phyloP scores from a whole-genome alignment of 1,139 yeast species.

The Pneumocystis wakefieldiae region DNA sequence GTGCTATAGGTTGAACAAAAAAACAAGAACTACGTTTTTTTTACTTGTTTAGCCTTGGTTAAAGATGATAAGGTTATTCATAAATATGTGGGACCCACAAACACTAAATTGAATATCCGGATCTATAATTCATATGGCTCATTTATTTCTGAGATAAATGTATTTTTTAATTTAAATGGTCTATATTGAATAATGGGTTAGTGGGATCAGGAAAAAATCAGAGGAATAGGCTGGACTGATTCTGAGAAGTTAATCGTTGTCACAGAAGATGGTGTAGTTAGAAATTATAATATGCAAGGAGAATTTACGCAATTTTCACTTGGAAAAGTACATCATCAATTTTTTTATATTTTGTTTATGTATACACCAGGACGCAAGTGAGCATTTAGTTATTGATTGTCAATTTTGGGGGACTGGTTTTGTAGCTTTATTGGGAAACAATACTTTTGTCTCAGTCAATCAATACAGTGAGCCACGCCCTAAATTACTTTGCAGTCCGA shows the following conservation, averaged over 20 bases:
- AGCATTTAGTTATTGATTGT: constrained; percentile 27
- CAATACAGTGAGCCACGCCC: constrained; percentile 24
- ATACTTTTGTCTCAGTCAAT: constrained; percentile 26
- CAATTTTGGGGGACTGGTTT: constrained; percentile 27
- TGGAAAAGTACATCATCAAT: constrained; percentile 19
- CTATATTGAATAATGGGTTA: constrained; percentile 8
- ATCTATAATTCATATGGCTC: constrained; percentile 12
- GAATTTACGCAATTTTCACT: constrained; percentile 41
- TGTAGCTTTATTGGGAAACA: constrained; percentile 24
- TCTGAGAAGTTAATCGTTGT: constrained; percentile 50
- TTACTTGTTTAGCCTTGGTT: constrained; percentile 13
- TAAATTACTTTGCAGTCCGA: constrained; percentile 15
- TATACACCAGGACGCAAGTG: constrained; percentile 19
- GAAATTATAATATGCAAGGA: constrained; percentile 61
- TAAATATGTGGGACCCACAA: constrained; percentile 19
- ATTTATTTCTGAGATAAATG: constrained; percentile 27
- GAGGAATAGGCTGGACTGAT: constrained; percentile 41
- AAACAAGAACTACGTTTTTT: constrained; percentile 2
- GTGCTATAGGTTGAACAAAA: constrained; percentile 30
- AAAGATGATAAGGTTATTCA: constrained; percentile 18
- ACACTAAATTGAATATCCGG: constrained; percentile 12
- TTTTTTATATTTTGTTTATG: not conserved
- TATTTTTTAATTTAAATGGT: constrained; percentile 17
- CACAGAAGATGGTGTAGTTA: constrained; percentile 41
- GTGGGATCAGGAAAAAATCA: constrained; percentile 39